These are phyloP conservation scores for Lolium rigidum DNA, from an alignment of 176 grass and related monocot species.

Conservation along the genomic window DNA sequence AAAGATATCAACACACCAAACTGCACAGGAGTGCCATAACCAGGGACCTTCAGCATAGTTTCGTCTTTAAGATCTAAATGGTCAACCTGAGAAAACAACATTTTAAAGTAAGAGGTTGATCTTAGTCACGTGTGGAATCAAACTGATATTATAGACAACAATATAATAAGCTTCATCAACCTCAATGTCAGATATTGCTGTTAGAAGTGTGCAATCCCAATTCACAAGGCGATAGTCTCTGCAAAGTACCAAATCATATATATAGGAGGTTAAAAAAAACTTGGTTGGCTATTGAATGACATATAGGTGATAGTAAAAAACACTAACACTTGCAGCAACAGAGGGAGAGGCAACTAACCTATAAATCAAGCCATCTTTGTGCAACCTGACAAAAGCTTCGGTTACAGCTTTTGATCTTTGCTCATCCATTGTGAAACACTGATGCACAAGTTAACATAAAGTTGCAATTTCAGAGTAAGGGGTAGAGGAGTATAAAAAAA, in stretches of 20 bases:
- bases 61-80: constrained; percentile 82
- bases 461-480: constrained; percentile 16
- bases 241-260: constrained; percentile 34
- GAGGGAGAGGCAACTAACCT: constrained; percentile 58
- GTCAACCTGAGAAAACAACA: constrained; percentile 69
- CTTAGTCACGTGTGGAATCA: constrained; percentile 4
- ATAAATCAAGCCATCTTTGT: constrained; percentile 84
- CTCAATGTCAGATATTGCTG: constrained; percentile 94
- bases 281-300: not conserved
- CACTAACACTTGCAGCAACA: constrained; percentile 33
- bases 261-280: constrained; percentile 3
- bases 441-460: constrained; percentile 43
- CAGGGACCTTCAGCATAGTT: constrained; percentile 72
- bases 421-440: constrained; percentile 99
- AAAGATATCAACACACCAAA: constrained; percentile 93
- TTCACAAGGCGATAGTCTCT: constrained; percentile 91
- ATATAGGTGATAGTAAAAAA: not conserved
- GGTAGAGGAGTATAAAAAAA: not conserved
- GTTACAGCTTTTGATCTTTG: constrained; percentile 83
- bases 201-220: constrained; percentile 94
- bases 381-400: constrained; percentile 89
- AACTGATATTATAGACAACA: constrained; percentile 15
- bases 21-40: constrained; percentile 62
- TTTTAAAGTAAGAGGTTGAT: constrained; percentile 11
- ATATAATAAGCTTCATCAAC: constrained; percentile 55